Conservation (phyloP, 805 yeast genomes). For the Candida sanyiensis region DNA sequence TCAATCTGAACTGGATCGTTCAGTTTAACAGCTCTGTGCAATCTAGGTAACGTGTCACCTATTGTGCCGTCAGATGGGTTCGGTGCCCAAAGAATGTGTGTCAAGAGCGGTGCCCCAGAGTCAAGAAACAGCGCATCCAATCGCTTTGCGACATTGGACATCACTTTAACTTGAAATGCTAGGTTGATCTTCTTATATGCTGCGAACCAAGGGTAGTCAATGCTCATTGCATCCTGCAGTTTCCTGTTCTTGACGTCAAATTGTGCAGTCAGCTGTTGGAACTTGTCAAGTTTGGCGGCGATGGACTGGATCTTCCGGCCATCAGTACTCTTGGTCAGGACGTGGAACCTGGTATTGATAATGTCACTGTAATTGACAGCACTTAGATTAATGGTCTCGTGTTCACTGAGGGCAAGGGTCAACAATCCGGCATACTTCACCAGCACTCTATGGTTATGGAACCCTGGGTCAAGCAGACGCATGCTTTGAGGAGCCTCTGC, state of each 20-base stretch:
- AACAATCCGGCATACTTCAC: constrained; percentile 58
- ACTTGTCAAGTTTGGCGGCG: neutral
- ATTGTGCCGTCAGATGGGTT: constrained; percentile 44
- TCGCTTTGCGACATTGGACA: constrained; percentile 38
- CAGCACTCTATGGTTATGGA: constrained; percentile 46
- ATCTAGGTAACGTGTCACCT: constrained; percentile 53
- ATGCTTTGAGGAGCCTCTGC: constrained; percentile 53
- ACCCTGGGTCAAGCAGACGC: constrained; percentile 45
- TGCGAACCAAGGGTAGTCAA: constrained; percentile 79
- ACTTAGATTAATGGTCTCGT: constrained; percentile 48
- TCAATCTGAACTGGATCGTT: constrained; percentile 33
- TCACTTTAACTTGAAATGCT: constrained; percentile 49
- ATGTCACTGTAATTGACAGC: constrained; percentile 30
- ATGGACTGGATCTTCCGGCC: neutral
- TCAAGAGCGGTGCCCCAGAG: constrained; percentile 51
- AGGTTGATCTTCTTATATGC: constrained; percentile 51
- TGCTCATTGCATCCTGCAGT: constrained; percentile 45
- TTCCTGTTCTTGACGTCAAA: constrained; percentile 42
- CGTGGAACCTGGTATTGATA: neutral
- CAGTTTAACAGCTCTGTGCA: constrained; percentile 48
- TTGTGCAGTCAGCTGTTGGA: constrained; percentile 7
- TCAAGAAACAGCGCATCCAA: constrained; percentile 28
- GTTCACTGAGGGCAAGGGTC: constrained; percentile 48
- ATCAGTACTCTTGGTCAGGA: constrained; percentile 1
- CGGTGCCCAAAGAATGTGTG: constrained; percentile 59